Evolutionary conservation across 352 stramenopile species (phyloP).

Genomic region (Saprolegnia diclina): DNA sequence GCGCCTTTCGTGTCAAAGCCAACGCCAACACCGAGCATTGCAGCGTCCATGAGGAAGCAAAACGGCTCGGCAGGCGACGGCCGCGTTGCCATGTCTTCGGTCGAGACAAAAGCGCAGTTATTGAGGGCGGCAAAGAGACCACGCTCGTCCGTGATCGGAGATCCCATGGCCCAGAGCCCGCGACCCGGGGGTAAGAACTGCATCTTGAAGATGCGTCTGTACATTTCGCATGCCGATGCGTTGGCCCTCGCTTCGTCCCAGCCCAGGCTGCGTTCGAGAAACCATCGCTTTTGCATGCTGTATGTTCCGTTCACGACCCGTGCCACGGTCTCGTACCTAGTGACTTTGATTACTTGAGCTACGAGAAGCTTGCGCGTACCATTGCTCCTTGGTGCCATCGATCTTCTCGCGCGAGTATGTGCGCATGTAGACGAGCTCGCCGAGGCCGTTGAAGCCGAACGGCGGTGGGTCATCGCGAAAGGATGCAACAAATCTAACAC

Average conservation of each 20-base stretch:
- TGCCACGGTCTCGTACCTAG: slow-evolving; percentile 76
- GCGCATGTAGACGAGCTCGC: slow-evolving; percentile 89
- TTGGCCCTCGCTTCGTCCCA: slow-evolving; percentile 68
- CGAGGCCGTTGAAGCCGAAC: slow-evolving; percentile 93
- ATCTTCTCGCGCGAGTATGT: slow-evolving; percentile 86
- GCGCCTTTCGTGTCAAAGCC: slow-evolving; percentile 91
- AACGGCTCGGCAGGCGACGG: slow-evolving; percentile 74
- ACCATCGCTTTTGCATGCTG: slow-evolving; percentile 89
- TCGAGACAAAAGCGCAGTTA: slow-evolving; percentile 93
- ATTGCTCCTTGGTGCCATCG: slow-evolving; percentile 79
- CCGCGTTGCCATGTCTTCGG: slow-evolving; percentile 54
- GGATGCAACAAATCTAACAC: slow-evolving; percentile 39
- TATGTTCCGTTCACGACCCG: slow-evolving; percentile 92
- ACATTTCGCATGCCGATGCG: slow-evolving; percentile 83
- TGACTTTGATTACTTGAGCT: not conserved
- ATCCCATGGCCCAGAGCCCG: slow-evolving; percentile 92
- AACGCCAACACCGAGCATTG: slow-evolving; percentile 91
- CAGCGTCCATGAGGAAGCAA: slow-evolving; percentile 93
- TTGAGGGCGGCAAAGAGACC: slow-evolving; percentile 86
- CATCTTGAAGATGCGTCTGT: slow-evolving; percentile 89
- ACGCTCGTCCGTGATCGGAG: slow-evolving; percentile 81
- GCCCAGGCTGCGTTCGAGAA: slow-evolving; percentile 37
- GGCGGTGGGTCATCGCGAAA: slow-evolving; percentile 52
- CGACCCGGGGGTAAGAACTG: slow-evolving; percentile 91
- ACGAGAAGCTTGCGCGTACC: slow-evolving; percentile 35